Evolutionary conservation across 768 basidiomycete genomes (phyloP).

Genomic region (Termitomyces sp.): DNA sequence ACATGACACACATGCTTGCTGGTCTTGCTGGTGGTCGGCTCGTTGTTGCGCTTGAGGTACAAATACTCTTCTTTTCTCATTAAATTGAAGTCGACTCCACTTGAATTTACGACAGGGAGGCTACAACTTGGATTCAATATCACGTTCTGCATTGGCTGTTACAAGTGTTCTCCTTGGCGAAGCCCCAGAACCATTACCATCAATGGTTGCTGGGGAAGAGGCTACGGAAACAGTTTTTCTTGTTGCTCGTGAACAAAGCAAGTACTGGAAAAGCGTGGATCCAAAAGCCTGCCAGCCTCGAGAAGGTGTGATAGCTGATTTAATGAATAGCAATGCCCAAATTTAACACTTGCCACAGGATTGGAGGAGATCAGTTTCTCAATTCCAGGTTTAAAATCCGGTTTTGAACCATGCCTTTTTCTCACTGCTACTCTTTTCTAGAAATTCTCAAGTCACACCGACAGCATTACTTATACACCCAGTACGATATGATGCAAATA

Average conservation of each 20-base stretch:
- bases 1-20: conserved; percentile 97
- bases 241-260: conserved; percentile 82
- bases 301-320: conserved; percentile 47
- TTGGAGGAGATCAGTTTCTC: conserved; percentile 57
- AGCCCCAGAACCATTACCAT: conserved; percentile 67
- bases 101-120: conserved; percentile 60
- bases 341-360: conserved; percentile 31
- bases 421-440: conserved; percentile 16
- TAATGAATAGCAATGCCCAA: neutral
- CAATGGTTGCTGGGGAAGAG: conserved; percentile 68
- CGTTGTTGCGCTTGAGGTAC: conserved; percentile 91
- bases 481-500: conserved; percentile 73
- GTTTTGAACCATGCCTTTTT: neutral
- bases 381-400: conserved; percentile 50
- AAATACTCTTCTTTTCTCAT: neutral
- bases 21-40: conserved; percentile 83
- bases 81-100: neutral
- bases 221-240: conserved; percentile 89
- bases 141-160: conserved; percentile 83
- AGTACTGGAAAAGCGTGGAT: conserved; percentile 86
- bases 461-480: conserved; percentile 74
- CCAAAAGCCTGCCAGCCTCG: conserved; percentile 78
- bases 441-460: conserved; percentile 89
- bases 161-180: conserved; percentile 86
- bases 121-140: conserved; percentile 88